These are phyloP conservation scores for Diplocarpon rosae DNA, from an alignment of 2,329 filamentous ascomycete species.

Conservation along the genomic window DNA sequence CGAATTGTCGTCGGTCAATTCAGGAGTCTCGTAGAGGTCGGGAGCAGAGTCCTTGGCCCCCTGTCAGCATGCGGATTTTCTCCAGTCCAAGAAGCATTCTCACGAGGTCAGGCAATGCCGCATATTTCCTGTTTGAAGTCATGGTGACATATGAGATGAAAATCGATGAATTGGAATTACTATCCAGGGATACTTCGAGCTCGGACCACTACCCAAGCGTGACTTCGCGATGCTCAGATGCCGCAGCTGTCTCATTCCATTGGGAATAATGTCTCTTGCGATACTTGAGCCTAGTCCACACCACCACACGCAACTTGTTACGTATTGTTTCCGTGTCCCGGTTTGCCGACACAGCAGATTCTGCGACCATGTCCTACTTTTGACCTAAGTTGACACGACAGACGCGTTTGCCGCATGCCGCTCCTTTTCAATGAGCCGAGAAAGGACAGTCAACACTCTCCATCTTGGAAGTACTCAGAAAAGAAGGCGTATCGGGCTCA, in stretches of 20 bases:
- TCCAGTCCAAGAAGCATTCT: constrained; percentile 5
- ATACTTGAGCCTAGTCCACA: too few species aligned
- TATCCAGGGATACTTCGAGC: not conserved
- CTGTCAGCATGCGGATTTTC: not conserved
- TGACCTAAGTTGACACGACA: too few species aligned
- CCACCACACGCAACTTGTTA: too few species aligned
- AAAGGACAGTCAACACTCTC: not conserved
- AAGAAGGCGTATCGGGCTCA: constrained; percentile 8
- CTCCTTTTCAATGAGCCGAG: constrained; percentile 4
- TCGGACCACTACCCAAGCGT: not conserved
- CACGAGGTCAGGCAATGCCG: constrained; percentile 69
- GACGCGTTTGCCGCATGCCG: constrained; percentile 2
- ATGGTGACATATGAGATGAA: constrained; percentile 32
- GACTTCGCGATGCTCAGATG: too few species aligned
- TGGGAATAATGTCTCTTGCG: too few species aligned
- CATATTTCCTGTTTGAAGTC: constrained; percentile 73
- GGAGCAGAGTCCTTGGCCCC: constrained; percentile 69
- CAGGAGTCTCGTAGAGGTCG: constrained; percentile 94
- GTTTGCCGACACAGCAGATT: too few species aligned
- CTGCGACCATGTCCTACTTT: too few species aligned
- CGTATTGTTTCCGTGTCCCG: too few species aligned
- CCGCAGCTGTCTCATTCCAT: too few species aligned
- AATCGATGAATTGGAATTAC: not conserved
- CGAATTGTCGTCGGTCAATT: constrained; percentile 80
- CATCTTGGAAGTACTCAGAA: constrained; percentile 1